Conservation (phyloP, 2,329 filamentous ascomycete genomes). For the Fusarium avenaceum region DNA sequence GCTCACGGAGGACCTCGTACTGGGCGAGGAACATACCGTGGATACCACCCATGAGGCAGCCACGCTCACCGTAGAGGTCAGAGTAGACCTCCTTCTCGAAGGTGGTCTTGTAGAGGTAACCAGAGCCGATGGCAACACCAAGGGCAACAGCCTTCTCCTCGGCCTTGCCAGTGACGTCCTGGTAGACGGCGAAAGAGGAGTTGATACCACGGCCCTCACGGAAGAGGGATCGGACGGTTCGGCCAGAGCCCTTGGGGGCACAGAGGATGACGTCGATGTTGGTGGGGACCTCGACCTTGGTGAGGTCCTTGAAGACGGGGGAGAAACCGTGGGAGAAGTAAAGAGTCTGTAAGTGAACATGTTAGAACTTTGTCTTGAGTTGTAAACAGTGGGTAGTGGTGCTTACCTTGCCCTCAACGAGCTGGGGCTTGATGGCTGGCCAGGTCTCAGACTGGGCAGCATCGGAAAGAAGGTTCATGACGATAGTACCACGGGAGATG, state of each 20-base stretch:
- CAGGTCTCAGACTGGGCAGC: conserved; percentile 99
- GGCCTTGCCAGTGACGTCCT: conserved; percentile 97
- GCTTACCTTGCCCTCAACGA: conserved; percentile 96
- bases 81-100: conserved; percentile 99
- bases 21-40: conserved; percentile 99
- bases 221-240: conserved; percentile 98
- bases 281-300: conserved; percentile 95
- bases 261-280: conserved; percentile 99
- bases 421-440: conserved; percentile 97
- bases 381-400: background rate
- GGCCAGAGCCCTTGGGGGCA: conserved; percentile 98
- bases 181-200: conserved; percentile 97
- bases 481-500: conserved; percentile 90
- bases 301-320: conserved; percentile 99
- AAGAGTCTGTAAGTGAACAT: conserved; percentile 76
- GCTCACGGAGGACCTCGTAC: conserved; percentile 99
- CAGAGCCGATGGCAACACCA: conserved; percentile 95
- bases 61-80: conserved; percentile 99
- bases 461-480: conserved; percentile 99
- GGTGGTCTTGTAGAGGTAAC: conserved; percentile 99
- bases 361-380: conserved; percentile 41
- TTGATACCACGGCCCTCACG: conserved; percentile 99
- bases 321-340: conserved; percentile 99
- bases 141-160: conserved; percentile 98
- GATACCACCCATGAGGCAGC: conserved; percentile 99